phyloP scores from a whole-genome alignment of 345 rosid species.

The Laguncularia racemosa region DNA sequence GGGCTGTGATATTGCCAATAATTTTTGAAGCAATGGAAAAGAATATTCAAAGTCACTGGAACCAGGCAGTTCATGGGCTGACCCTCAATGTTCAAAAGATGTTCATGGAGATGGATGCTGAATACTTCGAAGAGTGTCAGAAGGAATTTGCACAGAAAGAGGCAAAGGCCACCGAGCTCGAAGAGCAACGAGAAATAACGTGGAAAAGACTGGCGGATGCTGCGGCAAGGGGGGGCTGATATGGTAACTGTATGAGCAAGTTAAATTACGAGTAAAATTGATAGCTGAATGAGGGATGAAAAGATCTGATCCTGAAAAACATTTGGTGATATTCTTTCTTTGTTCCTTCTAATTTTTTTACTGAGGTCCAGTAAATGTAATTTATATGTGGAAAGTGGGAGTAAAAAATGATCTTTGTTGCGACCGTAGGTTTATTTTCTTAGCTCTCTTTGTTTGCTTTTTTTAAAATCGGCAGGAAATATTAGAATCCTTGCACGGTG shows the following conservation, averaged over 20 bases:
- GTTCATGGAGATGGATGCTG: conserved; percentile 43
- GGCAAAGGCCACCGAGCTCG: conserved; percentile 28
- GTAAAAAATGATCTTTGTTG: too few relatives aligned
- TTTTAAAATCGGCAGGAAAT: too few relatives aligned
- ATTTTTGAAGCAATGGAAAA: conserved; percentile 42
- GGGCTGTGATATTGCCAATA: conserved; percentile 28
- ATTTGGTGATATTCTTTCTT: conserved; percentile 8
- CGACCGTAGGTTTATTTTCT: neutral
- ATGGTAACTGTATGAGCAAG: conserved; percentile 23
- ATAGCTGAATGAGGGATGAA: neutral
- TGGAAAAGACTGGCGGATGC: conserved; percentile 43
- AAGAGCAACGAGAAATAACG: conserved; percentile 30
- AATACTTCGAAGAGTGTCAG: conserved; percentile 41
- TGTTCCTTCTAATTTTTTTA: conserved; percentile 1
- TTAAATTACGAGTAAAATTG: neutral
- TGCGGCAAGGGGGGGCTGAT: conserved; percentile 23
- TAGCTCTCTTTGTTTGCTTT: too few relatives aligned
- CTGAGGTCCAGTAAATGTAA: conserved; percentile 2
- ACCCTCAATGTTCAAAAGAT: conserved; percentile 36
- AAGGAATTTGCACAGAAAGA: conserved; percentile 26
- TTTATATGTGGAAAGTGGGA: neutral
- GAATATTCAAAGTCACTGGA: conserved; percentile 40
- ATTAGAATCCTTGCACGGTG: too few relatives aligned
- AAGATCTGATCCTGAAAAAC: neutral
- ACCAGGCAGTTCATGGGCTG: conserved; percentile 46